Conservation (phyloP, 495 filamentous ascomycete genomes). For the Symbiotaphrina buchneri region DNA sequence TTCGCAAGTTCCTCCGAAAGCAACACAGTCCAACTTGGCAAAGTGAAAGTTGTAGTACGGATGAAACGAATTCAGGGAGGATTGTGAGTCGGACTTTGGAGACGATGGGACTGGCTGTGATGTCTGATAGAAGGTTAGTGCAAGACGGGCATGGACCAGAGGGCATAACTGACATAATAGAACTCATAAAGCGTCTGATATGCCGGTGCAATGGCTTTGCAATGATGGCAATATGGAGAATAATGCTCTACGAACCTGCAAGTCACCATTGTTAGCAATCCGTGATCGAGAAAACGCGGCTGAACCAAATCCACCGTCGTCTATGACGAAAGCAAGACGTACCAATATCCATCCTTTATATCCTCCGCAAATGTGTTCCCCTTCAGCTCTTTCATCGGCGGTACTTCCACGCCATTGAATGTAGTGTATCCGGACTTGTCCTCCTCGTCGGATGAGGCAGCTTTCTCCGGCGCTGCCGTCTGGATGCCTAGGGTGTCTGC, state of each 20-base stretch:
- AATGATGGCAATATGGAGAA: slow-evolving; percentile 63
- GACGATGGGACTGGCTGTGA: slow-evolving; percentile 40
- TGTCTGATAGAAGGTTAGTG: slow-evolving; percentile 22
- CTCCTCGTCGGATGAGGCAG: slow-evolving; percentile 5
- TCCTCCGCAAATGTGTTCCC: slow-evolving; percentile 29
- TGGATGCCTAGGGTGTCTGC: no score
- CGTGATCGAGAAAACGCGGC: no score
- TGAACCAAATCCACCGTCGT: background rate
- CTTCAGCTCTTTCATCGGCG: slow-evolving; percentile 41
- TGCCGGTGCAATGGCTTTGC: slow-evolving; percentile 53
- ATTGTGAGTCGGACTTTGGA: slow-evolving; percentile 18
- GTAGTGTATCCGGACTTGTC: slow-evolving; percentile 22
- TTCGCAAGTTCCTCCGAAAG: slow-evolving; percentile 50
- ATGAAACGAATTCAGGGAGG: slow-evolving; percentile 38
- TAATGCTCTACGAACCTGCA: slow-evolving; percentile 53
- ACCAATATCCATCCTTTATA: slow-evolving; percentile 44
- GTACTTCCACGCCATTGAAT: slow-evolving; percentile 67
- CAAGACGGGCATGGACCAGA: slow-evolving; percentile 8
- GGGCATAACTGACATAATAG: slow-evolving; percentile 38
- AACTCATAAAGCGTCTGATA: slow-evolving; percentile 91
- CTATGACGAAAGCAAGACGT: slow-evolving; percentile 5
- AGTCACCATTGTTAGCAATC: slow-evolving; percentile 8
- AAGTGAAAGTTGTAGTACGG: slow-evolving; percentile 82
- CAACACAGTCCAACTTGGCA: slow-evolving; percentile 62
- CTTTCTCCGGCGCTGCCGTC: slow-evolving; percentile 1